Evolutionary conservation across 805 yeast genomes (phyloP).

Genomic region (Candida yuanshanica): DNA sequence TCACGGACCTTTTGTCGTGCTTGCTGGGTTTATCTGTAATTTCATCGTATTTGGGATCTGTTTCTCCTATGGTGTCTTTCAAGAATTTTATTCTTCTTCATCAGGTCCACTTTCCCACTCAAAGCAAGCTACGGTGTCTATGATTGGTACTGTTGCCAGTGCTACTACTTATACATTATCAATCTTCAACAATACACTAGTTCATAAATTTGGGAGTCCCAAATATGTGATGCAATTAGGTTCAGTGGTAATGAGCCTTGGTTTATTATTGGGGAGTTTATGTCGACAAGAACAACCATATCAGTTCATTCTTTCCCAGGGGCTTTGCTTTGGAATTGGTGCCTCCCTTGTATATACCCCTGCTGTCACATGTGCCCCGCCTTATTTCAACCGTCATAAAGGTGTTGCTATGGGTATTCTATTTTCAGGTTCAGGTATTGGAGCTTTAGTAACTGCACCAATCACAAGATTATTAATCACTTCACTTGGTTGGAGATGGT

Average conservation of each 20-base stretch:
- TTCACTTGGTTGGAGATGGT: constrained; percentile 31
- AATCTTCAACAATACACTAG: constrained; percentile 23
- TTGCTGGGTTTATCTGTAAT: constrained; percentile 23
- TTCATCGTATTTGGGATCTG: constrained; percentile 32
- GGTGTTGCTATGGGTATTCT: constrained; percentile 32
- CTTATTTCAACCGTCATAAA: constrained; percentile 26
- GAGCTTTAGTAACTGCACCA: constrained; percentile 30
- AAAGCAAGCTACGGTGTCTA: constrained; percentile 26
- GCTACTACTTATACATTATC: constrained; percentile 28
- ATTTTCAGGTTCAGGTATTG: constrained; percentile 33
- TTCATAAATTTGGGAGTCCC: constrained; percentile 16
- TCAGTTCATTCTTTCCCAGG: constrained; percentile 30
- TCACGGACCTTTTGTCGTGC: constrained; percentile 3
- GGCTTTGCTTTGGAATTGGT: constrained; percentile 30
- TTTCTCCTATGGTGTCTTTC: constrained; percentile 34
- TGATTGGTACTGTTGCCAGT: constrained; percentile 30
- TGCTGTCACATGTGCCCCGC: constrained; percentile 31
- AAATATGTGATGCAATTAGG: constrained; percentile 27
- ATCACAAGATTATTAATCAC: constrained; percentile 24
- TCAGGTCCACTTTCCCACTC: constrained; percentile 26
- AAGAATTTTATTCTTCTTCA: constrained; percentile 28
- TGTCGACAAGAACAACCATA: constrained; percentile 12
- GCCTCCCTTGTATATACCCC: constrained; percentile 28
- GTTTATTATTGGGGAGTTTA: constrained; percentile 26
- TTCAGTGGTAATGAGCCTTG: constrained; percentile 23